Base-by-base conservation (phyloP, 495 filamentous ascomycete species). In the Xylaria palmicola region DNA sequence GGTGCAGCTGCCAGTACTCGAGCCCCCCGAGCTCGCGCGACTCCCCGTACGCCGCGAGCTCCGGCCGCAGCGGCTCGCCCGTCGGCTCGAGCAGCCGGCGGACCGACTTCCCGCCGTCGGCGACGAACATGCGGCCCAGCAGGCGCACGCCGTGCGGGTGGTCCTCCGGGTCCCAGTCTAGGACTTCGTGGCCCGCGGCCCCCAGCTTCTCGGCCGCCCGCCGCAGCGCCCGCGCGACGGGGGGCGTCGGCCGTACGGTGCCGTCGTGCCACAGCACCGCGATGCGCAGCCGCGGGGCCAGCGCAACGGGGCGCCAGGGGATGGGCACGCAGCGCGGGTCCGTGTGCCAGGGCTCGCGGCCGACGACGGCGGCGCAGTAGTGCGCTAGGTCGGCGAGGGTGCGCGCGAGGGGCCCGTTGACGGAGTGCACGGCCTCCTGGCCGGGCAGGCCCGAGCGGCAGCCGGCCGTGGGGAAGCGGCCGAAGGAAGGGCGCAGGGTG, bases 351-450 rank as follows among this genome's bases (percentile, higher is more conserved):
- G 92, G 91, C 74, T 91, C 75, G 86, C 92, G 90, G 12, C 78
- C 75, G 45, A 93, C 81, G 24, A 94, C 77, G 15, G 84, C 81
- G 34, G 80, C 81, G 40, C 88, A 83, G 70, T 95, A 94, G 70
- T 90, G 90, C 15, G 79, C 81, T 4, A 96, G 75, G 67, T 95
- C 91, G 43, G 78, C 83, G 62, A 95, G 70, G 0, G 90, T 91
- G 55, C 88, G 82, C n/a, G 92, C 80, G 89, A 96, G 91, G 0
- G 92, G 92, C 39, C 89, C 92, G 71, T 91, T 93, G 27, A 93
- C 88, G 64, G 86, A 88, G 7, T 86, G 79, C 41, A 96, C 84
- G 8, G 90, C 92, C 72, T 96, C 92, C 68, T 96, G 92, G 0
- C 92, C 92, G 0, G 88, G 80, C 89, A 95, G 91, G 62, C 88